These are phyloP conservation scores for Aureobasidium sp. DNA, from an alignment of 2,329 filamentous ascomycete genomes.

Conservation along the genomic window DNA sequence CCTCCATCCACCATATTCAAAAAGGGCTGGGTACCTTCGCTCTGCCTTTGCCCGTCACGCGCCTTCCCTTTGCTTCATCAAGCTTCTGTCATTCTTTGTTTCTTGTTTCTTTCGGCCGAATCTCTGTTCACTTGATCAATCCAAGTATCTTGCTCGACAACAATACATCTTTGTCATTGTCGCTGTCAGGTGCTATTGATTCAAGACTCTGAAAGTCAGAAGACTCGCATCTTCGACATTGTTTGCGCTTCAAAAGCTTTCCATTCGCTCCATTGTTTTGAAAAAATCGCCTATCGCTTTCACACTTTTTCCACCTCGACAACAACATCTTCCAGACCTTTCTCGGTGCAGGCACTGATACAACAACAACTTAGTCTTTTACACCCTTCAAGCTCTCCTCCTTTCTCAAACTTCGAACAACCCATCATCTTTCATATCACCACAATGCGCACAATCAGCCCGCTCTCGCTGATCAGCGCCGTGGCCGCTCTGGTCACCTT, in stretches of 20 bases:
- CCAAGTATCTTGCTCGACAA: slow-evolving; percentile 7
- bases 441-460: slow-evolving; percentile 10
- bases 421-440: slow-evolving; percentile 7
- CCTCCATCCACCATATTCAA: slow-evolving; percentile 1
- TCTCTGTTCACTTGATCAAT: slow-evolving; percentile 10
- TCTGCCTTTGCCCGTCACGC: slow-evolving; percentile 6
- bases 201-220: slow-evolving; percentile 9
- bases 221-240: slow-evolving; percentile 5
- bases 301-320: not conserved
- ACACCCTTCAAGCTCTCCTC: slow-evolving; percentile 13
- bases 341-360: slow-evolving; percentile 14
- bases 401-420: slow-evolving; percentile 6
- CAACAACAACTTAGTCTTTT: slow-evolving; percentile 8
- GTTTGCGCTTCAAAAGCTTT: slow-evolving; percentile 5
- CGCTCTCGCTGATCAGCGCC: slow-evolving; percentile 10
- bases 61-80: not conserved
- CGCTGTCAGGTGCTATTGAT: slow-evolving; percentile 12
- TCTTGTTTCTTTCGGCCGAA: slow-evolving; percentile 8
- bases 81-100: slow-evolving; percentile 11
- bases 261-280: slow-evolving; percentile 10
- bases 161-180: slow-evolving; percentile 14
- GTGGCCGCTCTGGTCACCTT: slow-evolving; percentile 9
- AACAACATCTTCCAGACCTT: not conserved
- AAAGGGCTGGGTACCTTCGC: not conserved
- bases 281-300: slow-evolving; percentile 8